Conservation (phyloP, 352 stramenopile genomes). For the Phytophthora kernoviae region DNA sequence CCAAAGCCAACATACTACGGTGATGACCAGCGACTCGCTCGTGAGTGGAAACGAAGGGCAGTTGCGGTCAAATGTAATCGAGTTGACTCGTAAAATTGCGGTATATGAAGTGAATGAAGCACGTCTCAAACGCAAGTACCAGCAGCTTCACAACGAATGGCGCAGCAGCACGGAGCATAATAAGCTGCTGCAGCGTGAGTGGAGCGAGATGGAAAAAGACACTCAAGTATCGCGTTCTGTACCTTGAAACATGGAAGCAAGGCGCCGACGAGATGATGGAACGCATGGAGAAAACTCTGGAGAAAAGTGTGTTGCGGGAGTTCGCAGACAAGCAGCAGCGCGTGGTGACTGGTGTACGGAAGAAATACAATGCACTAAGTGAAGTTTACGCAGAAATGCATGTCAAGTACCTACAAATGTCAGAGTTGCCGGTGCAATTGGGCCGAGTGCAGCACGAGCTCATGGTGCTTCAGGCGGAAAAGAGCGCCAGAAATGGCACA, state of each 20-base stretch:
- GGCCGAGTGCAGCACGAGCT: constrained; percentile 53
- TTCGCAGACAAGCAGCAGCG: constrained; percentile 50
- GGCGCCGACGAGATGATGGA: constrained; percentile 67
- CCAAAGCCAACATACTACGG: constrained; percentile 20
- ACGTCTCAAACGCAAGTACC: constrained; percentile 66
- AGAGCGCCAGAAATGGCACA: constrained; percentile 6
- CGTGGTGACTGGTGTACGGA: constrained; percentile 34
- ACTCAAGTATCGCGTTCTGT: constrained; percentile 89
- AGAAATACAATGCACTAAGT: constrained; percentile 45
- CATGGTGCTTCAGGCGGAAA: constrained; percentile 51
- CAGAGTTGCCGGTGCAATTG: constrained; percentile 53
- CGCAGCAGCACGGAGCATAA: constrained; percentile 34
- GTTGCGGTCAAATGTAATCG: constrained; percentile 54
- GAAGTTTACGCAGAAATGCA: constrained; percentile 53
- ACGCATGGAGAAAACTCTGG: constrained; percentile 63
- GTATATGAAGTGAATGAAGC: constrained; percentile 86
- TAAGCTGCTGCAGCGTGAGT: constrained; percentile 62
- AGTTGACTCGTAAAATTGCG: constrained; percentile 78
- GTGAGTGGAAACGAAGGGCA: constrained; percentile 41
- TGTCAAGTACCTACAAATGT: constrained; percentile 53
- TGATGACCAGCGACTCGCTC: constrained; percentile 4
- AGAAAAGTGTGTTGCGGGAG: constrained; percentile 61
- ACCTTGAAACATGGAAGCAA: constrained; percentile 92
- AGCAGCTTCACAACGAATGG: constrained; percentile 58
- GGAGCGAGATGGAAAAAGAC: constrained; percentile 89